Percentiles rank a stretch among this genome's conserved stretches.
Evolutionary conservation across 2,329 filamentous ascomycete species (phyloP).

Genomic region (Hortaea werneckii): DNA sequence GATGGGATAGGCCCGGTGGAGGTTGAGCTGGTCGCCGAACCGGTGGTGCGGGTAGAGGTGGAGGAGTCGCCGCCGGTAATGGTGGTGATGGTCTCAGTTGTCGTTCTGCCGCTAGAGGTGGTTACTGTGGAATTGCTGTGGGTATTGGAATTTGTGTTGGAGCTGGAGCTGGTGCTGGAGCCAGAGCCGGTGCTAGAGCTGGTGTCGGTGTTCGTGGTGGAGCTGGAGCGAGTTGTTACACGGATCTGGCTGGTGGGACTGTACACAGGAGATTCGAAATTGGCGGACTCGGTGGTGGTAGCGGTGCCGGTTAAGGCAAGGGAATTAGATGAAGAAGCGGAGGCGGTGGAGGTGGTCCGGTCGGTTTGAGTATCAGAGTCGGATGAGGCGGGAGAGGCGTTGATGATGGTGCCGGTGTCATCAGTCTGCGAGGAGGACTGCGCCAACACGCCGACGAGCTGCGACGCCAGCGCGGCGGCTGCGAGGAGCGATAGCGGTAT

Average conservation of each 20-base stretch:
- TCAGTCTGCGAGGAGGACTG: too few relatives aligned
- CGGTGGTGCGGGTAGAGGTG: constrained; percentile 12
- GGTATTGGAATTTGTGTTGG: too few relatives aligned
- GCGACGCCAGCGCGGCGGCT: too few relatives aligned
- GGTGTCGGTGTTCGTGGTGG: not conserved
- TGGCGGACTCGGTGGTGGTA: too few relatives aligned
- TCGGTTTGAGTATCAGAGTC: not conserved
- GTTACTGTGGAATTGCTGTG: not conserved
- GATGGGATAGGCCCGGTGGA: constrained; percentile 33
- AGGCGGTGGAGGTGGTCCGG: not conserved
- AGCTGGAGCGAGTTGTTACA: not conserved
- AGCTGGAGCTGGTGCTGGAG: too few relatives aligned
- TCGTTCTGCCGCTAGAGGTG: too few relatives aligned
- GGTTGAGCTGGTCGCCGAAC: constrained; percentile 27
- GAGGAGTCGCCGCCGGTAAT: not conserved
- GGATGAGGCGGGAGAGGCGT: not conserved
- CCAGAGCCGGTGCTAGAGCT: not conserved
- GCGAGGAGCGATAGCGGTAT: too few relatives aligned
- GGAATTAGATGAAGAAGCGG: not conserved
- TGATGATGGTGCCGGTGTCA: too few relatives aligned
- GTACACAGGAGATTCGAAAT: too few relatives aligned
- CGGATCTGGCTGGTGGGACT: too few relatives aligned
- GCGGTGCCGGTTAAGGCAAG: not conserved
- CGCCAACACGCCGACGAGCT: too few relatives aligned
- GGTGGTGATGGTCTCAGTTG: not conserved